These are phyloP conservation scores for Bullera alba DNA, from an alignment of 768 basidiomycete species.

Conservation along the genomic window DNA sequence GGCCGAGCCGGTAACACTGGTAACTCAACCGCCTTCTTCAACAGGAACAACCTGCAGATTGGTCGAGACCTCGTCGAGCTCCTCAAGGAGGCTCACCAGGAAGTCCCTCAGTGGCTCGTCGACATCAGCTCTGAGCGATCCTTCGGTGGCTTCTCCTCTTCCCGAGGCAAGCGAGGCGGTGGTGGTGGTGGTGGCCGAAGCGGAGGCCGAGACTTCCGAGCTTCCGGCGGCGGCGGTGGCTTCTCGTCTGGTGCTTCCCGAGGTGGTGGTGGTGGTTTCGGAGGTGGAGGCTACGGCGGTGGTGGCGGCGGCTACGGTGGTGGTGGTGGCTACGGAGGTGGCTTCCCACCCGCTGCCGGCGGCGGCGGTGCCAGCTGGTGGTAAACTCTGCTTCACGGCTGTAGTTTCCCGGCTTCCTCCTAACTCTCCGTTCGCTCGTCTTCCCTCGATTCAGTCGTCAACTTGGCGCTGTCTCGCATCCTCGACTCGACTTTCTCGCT, in stretches of 20 bases:
- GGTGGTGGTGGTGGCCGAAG: conserved; percentile 50
- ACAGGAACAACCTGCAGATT: conserved; percentile 82
- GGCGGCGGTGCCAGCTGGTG: conserved; percentile 38
- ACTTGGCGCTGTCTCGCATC: too few relatives aligned
- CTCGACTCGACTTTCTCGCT: too few relatives aligned
- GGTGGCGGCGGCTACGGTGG: conserved; percentile 51
- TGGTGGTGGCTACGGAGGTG: conserved; percentile 43
- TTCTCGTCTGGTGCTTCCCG: conserved; percentile 47
- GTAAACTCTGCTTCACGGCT: too few relatives aligned
- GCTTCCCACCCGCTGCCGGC: conserved; percentile 30
- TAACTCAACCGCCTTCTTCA: conserved; percentile 81
- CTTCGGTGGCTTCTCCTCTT: conserved; percentile 59
- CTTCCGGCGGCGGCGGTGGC: conserved; percentile 43
- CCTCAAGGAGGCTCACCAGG: conserved; percentile 50
- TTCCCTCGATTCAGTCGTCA: not conserved
- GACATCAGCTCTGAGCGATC: conserved; percentile 65
- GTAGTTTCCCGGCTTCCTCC: not conserved
- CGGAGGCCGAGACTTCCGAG: conserved; percentile 50
- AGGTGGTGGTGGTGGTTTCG: conserved; percentile 46
- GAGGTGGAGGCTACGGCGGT: conserved; percentile 45
- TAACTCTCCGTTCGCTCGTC: not conserved
- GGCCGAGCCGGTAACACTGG: conserved; percentile 99
- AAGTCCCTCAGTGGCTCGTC: conserved; percentile 85
- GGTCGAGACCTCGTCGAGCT: conserved; percentile 87
- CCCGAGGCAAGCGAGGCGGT: conserved; percentile 38